Evolutionary conservation across 2,329 filamentous ascomycete genomes (phyloP).

Genomic region (Hirsutella rhossiliensis): DNA sequence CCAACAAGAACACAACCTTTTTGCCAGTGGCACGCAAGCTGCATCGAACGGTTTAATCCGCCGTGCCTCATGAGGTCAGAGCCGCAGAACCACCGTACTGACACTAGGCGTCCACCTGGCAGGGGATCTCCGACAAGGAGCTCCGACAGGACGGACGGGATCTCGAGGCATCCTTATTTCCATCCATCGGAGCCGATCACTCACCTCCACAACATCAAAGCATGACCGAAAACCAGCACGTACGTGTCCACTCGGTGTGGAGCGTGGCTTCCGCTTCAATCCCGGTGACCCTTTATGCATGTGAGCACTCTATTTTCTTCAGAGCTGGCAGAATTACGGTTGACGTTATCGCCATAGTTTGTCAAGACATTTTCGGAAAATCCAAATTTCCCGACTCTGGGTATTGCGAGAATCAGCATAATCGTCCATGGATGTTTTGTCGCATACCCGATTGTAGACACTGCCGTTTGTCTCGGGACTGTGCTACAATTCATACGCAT

Average conservation of each 20-base stretch:
- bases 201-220: background rate
- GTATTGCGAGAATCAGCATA: background rate
- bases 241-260: slow-evolving; percentile 1
- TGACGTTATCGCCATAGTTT: background rate
- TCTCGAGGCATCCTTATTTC: background rate
- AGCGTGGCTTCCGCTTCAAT: background rate
- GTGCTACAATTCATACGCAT: background rate
- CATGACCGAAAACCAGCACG: background rate
- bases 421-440: background rate
- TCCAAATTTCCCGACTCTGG: background rate
- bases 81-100: too few relatives aligned
- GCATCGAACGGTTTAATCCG: too few relatives aligned
- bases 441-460: background rate
- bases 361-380: background rate
- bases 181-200: background rate
- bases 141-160: too few relatives aligned
- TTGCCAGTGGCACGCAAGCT: too few relatives aligned
- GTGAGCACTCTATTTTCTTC: background rate
- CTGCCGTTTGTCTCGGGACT: background rate
- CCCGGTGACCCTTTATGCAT: background rate
- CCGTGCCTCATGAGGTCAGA: too few relatives aligned
- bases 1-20: too few relatives aligned
- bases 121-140: too few relatives aligned
- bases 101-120: too few relatives aligned
- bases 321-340: background rate